Evolutionary conservation across 75 land plant genomes (phyloP), one percentile per base, ranked within the genome.

Genomic region (Pseudotsuga menziesii): DNA sequence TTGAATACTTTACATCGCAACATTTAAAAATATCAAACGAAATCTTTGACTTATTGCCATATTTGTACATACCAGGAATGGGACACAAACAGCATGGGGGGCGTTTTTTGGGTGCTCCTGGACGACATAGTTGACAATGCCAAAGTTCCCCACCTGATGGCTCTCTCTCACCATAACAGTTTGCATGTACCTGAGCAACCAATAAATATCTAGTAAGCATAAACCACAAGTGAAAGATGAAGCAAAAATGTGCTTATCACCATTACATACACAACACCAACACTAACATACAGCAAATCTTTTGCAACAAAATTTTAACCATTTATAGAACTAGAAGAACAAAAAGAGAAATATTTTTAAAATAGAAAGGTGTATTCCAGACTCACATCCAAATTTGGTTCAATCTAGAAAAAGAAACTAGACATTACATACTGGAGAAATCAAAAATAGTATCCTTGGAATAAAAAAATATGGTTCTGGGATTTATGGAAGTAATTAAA

Each of bases 31-130:
- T 74, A 35, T 57, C 2, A 48, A 9, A 48, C 9, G 54, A 48
- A 48, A 9, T 48, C 11, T 11, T 48, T 11, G 54, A 48, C 54
- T 9, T 48, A 48, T 12, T 48, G 54, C 2, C 54, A 48, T 48
- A 3, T 22, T 6, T 35, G 5, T 15, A 87, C 39, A 8, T 80
- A 93, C 95, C 97, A 73, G 80, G 83, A 57, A 93, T 83, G 72
- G 99, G 99, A 81, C 99, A 96, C 12, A 96, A 92, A 78, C 97
- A 96, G 84, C 99, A 96, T 25, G 83, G 88, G 39, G 99, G 97
- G 48, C 81, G 77, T 60, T 57, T 35, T 23, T 80, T 82, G 25
- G 97, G 93, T 70, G 97, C 92, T 23, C 89, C 96, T 27, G 92
- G 86, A 29, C 94, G 86, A 78, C 98, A 96, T n/a, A 96, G 83